Evolutionary conservation across 2,329 filamentous ascomycete species (phyloP), one percentile per base, ranked within the genome.

Genomic region (Alternaria atra): DNA sequence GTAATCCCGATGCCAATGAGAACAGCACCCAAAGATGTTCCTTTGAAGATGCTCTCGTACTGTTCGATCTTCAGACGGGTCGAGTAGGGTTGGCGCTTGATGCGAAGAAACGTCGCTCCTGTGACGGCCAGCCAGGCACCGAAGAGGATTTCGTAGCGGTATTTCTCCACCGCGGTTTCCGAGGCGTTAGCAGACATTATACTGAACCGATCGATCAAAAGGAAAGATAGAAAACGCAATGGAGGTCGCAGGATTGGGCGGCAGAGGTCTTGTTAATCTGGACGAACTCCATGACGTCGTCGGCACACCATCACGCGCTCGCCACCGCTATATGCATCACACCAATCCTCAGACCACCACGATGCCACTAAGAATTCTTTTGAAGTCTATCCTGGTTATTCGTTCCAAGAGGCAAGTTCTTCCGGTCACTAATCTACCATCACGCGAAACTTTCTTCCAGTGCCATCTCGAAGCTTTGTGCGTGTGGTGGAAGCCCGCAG

Each of bases 1-100:
- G 70, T 63, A 34, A 72, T 72, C 5, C 70, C 70, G 55, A 73
- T 67, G 1, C 67, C 70, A 6, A 70, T 65, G 6, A 73, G 66
- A 12, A 73, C 64, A 4, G 71, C 70, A 35, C 71, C 67, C 10
- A 77, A 61, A 0, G 72, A 73, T 2, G 75, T 77, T 23, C 74
- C 74, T 44, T 79, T 78, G 70, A 77, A 77, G 29, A 76, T 76
- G 55, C 74, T 77, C 60, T 79, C 77, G 61, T 79, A 78, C 60
- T 79, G 74, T 56, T 76, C 76, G 9, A 70, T 66, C 60, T 78
- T 78, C 25, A 78, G 65, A 13, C 73, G 64, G 9, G 64, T 60
- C 53, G 69, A 71, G 64, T 76, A 79, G 5, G 74, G 77, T 63
- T 78, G 76, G 10, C 73, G 71, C 30, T 64, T 67, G 44, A 79